Evolutionary conservation across 768 basidiomycete species (phyloP).

Genomic region (Brasilioporus rufonigricans): DNA sequence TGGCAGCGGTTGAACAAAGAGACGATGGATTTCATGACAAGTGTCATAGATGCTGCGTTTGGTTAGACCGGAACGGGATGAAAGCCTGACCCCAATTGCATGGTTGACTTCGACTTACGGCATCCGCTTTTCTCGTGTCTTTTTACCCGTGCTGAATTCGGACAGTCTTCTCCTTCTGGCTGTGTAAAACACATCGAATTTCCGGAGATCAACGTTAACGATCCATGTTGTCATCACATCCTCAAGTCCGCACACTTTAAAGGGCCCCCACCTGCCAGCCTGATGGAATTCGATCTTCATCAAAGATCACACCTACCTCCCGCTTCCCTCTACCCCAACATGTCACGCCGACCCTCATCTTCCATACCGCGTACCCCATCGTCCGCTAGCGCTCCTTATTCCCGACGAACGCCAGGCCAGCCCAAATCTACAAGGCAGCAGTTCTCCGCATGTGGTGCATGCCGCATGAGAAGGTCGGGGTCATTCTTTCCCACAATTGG

Average conservation of each 20-base stretch:
- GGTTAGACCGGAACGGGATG: slow-evolving; percentile 20
- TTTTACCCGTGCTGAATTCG: slow-evolving; percentile 23
- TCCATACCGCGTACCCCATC: slow-evolving; percentile 30
- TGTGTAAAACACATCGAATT: slow-evolving; percentile 24
- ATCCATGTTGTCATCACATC: slow-evolving; percentile 16
- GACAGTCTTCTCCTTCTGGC: slow-evolving; percentile 16
- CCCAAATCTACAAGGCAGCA: slow-evolving; percentile 80
- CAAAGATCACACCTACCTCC: slow-evolving; percentile 1
- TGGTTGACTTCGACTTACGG: slow-evolving; percentile 34
- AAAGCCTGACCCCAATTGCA: slow-evolving; percentile 26
- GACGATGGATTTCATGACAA: slow-evolving; percentile 4
- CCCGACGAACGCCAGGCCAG: slow-evolving; percentile 54
- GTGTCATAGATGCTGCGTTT: slow-evolving; percentile 1
- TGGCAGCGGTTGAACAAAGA: not conserved
- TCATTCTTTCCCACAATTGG: not conserved
- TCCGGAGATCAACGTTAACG: slow-evolving; percentile 32
- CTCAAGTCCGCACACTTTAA: slow-evolving; percentile 24
- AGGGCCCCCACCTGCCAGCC: slow-evolving; percentile 10
- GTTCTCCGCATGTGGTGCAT: slow-evolving; percentile 92
- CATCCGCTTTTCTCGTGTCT: slow-evolving; percentile 37
- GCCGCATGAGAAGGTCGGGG: slow-evolving; percentile 77
- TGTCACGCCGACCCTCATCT: slow-evolving; percentile 58
- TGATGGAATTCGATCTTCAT: slow-evolving; percentile 26
- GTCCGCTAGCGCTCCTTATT: slow-evolving; percentile 31
- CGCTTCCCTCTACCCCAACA: slow-evolving; percentile 29